Percentiles rank a stretch among this genome's conserved stretches.
Conservation (phyloP, 768 basidiomycete species). For the Austroboletus eburneus region DNA sequence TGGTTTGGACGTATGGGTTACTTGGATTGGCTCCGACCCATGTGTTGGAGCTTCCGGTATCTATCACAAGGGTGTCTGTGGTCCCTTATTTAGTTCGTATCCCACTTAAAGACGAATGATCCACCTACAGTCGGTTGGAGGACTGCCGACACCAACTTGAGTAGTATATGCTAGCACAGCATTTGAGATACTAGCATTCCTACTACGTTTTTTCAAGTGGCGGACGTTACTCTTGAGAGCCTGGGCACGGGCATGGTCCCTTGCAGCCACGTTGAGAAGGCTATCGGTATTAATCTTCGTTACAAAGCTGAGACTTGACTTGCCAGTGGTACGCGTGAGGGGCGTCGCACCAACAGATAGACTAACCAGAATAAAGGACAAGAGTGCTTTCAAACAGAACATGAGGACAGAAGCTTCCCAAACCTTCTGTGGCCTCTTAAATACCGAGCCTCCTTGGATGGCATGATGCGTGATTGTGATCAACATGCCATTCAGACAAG, state of each 20-base stretch:
- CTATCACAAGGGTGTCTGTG: slow-evolving; percentile 24
- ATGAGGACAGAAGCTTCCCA: slow-evolving; percentile 5
- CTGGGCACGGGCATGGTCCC: slow-evolving; percentile 14
- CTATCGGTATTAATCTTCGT: slow-evolving; percentile 14
- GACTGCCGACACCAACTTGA: slow-evolving; percentile 20
- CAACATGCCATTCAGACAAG: too few relatives aligned
- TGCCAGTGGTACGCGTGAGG: slow-evolving; percentile 8
- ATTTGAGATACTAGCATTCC: slow-evolving; percentile 16
- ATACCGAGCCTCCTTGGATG: too few relatives aligned
- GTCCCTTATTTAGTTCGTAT: background rate
- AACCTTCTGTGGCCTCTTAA: background rate
- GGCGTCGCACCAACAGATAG: slow-evolving; percentile 15
- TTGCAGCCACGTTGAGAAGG: slow-evolving; percentile 9
- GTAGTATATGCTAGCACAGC: slow-evolving; percentile 22
- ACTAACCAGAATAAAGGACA: slow-evolving; percentile 13
- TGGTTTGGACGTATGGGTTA: slow-evolving; percentile 24
- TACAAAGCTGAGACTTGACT: slow-evolving; percentile 11
- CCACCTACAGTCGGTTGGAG: slow-evolving; percentile 14
- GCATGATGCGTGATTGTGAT: too few relatives aligned
- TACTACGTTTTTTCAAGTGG: slow-evolving; percentile 22
- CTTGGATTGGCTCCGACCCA: slow-evolving; percentile 28
- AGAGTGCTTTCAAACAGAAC: slow-evolving; percentile 12
- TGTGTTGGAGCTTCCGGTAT: slow-evolving; percentile 28
- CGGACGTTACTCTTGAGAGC: slow-evolving; percentile 11
- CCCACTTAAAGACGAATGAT: background rate